phyloP scores from a whole-genome alignment of 2,329 filamentous ascomycete species.

The Colletotrichum viniferum region DNA sequence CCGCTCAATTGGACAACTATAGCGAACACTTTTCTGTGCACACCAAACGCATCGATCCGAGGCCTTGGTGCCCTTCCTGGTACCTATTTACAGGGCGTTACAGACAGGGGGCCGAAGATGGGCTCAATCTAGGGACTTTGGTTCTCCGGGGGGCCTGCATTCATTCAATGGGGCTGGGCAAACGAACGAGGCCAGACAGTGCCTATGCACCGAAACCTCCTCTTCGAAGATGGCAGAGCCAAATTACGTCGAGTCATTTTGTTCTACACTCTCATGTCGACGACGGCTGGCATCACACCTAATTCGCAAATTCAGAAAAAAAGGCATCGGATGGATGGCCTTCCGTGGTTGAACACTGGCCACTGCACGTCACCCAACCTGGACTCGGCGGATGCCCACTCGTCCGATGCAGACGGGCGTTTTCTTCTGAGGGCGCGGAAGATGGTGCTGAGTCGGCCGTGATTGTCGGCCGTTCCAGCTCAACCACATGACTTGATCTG shows the following conservation, averaged over 20 bases:
- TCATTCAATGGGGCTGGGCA: not conserved
- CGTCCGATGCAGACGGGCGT: not conserved
- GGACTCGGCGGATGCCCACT: not conserved
- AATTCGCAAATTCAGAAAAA: not conserved
- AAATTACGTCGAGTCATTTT: not conserved
- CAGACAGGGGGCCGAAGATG: not conserved
- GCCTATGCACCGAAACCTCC: not conserved
- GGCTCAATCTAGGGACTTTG: not conserved
- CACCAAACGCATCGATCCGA: not conserved
- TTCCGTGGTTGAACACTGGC: not conserved
- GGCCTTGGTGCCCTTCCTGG: not conserved
- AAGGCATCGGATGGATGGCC: not conserved
- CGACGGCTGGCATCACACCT: not conserved
- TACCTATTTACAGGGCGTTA: not conserved
- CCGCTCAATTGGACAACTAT: conserved; percentile 6
- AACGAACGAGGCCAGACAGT: not conserved
- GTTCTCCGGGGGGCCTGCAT: not conserved
- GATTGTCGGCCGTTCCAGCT: not conserved
- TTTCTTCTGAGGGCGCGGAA: not conserved
- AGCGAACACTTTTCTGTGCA: conserved; percentile 5
- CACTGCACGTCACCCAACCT: not conserved
- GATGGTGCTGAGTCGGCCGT: not conserved
- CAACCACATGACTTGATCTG: not conserved
- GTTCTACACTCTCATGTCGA: not conserved
- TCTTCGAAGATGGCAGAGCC: not conserved